phyloP scores from a whole-genome alignment of 164 flowering plant species.

The Protea cynaroides region DNA sequence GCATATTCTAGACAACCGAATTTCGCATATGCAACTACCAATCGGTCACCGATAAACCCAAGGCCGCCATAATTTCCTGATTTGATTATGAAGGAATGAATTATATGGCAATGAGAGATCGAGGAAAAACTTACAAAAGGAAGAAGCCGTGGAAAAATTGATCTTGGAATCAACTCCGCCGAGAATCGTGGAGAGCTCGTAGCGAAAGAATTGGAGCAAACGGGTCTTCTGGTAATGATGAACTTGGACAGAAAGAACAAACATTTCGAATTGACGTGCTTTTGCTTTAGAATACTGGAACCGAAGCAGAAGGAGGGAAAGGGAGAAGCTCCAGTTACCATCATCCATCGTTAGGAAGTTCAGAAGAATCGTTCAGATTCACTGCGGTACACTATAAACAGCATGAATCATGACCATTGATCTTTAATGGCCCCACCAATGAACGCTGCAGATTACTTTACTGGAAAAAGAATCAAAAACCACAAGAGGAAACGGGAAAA shows the following conservation, averaged over 20 bases:
- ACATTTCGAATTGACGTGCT: not conserved
- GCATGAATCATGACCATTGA: too few species aligned
- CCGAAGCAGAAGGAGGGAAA: not conserved
- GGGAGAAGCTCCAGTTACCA: conserved; percentile 3
- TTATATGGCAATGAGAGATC: conserved; percentile 12
- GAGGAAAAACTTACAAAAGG: conserved; percentile 15
- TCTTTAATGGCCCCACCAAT: too few species aligned
- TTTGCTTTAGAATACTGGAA: not conserved
- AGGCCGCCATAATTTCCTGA: conserved; percentile 20
- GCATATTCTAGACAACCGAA: conserved; percentile 10
- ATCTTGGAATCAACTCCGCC: not conserved
- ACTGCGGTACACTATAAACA: too few species aligned
- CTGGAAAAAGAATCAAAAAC: too few species aligned
- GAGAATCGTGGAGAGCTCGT: not conserved
- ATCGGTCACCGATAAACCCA: conserved; percentile 34
- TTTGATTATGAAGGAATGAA: conserved; percentile 27
- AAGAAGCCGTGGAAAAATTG: conserved; percentile 14
- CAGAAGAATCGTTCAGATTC: too few species aligned
- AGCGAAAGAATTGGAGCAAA: conserved; percentile 2
- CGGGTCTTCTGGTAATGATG: not conserved
- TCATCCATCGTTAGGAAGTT: conserved; percentile 12
- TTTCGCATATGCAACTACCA: conserved; percentile 21
- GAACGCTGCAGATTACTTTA: too few species aligned
- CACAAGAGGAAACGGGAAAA: too few species aligned
- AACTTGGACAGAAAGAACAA: not conserved